Conservation (phyloP, 257 asterid species). For the Solanum pinnatisectum region DNA sequence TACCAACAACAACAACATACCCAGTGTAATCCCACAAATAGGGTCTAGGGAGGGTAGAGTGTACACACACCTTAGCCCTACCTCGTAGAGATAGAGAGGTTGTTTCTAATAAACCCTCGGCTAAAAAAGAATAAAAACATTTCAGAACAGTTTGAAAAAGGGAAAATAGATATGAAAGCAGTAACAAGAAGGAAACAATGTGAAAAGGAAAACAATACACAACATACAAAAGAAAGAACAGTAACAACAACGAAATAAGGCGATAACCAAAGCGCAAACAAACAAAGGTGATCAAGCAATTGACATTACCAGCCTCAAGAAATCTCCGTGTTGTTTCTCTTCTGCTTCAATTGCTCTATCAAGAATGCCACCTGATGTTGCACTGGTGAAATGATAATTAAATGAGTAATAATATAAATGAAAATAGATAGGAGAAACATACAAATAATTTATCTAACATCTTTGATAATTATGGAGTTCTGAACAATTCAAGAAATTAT, state of each 20-base stretch:
- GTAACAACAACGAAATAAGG: neutral
- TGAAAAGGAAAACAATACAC: too few relatives aligned
- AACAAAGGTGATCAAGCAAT: neutral
- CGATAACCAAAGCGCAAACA: neutral
- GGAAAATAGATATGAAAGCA: neutral
- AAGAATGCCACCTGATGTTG: slow-evolving; percentile 82
- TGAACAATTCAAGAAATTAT: neutral
- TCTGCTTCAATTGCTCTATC: slow-evolving; percentile 88
- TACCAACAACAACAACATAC: slow-evolving; percentile 24
- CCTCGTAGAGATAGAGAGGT: neutral
- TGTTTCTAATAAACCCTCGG: neutral
- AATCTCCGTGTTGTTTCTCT: slow-evolving; percentile 69
- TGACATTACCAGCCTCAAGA: slow-evolving; percentile 57
- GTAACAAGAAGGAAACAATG: neutral
- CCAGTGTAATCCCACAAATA: neutral
- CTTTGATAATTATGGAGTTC: neutral
- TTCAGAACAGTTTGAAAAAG: neutral
- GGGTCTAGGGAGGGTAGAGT: neutral
- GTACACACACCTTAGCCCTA: neutral
- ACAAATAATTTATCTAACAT: neutral
- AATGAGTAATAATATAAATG: neutral
- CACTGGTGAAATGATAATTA: slow-evolving; percentile 24
- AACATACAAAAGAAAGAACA: too few relatives aligned
- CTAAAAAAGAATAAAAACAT: too few relatives aligned
- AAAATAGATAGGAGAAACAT: neutral